phyloP scores from a whole-genome alignment of 768 basidiomycete species.

The Lyophyllum shimeji region DNA sequence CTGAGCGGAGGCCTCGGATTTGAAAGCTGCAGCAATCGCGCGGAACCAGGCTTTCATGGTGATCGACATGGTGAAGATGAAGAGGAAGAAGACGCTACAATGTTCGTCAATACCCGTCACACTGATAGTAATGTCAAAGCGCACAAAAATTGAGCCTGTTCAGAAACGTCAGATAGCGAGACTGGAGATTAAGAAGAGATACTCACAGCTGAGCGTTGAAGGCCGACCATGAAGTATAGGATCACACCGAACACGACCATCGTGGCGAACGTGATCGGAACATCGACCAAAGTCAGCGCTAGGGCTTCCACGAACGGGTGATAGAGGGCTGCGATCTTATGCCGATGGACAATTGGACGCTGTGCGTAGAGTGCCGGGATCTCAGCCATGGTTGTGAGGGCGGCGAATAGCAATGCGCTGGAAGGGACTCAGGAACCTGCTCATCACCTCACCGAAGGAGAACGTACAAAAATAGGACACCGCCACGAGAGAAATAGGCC shows the following conservation, averaged over 20 bases:
- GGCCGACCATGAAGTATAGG: slow-evolving; percentile 62
- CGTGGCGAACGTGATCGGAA: slow-evolving; percentile 57
- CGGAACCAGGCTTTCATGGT: slow-evolving; percentile 81
- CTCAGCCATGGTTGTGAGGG: slow-evolving; percentile 17
- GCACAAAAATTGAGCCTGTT: slow-evolving; percentile 59
- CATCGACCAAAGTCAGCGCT: slow-evolving; percentile 60
- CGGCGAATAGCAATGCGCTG: slow-evolving; percentile 13
- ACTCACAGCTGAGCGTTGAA: slow-evolving; percentile 47
- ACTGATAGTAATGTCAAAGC: slow-evolving; percentile 21
- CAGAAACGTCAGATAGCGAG: background rate
- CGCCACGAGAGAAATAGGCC: slow-evolving; percentile 72
- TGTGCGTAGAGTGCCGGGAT: slow-evolving; percentile 50
- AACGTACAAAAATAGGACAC: slow-evolving; percentile 77
- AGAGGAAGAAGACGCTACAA: slow-evolving; percentile 55
- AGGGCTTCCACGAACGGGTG: slow-evolving; percentile 28
- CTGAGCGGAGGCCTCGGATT: slow-evolving; percentile 57
- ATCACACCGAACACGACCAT: slow-evolving; percentile 44
- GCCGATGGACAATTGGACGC: slow-evolving; percentile 58
- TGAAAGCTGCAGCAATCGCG: slow-evolving; percentile 57
- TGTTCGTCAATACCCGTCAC: slow-evolving; percentile 1
- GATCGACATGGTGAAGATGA: slow-evolving; percentile 54
- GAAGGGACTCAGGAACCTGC: slow-evolving; percentile 3
- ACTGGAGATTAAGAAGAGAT: no score
- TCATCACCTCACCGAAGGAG: background rate
- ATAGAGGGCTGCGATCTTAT: slow-evolving; percentile 60